phyloP scores from a whole-genome alignment of 768 basidiomycete species.

The Tricholoma bakamatsutake region DNA sequence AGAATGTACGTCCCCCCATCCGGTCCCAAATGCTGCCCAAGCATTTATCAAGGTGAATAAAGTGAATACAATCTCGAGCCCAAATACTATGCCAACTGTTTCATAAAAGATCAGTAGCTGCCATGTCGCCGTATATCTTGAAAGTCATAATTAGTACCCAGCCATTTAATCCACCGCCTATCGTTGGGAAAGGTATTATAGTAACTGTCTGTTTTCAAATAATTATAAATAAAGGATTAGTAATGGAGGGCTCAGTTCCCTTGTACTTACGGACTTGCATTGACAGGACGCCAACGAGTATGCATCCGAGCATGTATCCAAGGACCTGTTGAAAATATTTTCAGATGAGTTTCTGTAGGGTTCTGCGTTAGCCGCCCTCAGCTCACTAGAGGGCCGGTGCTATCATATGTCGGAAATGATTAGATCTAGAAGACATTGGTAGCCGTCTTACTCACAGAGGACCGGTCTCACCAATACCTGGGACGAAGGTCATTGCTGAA shows the following conservation, averaged over 20 bases:
- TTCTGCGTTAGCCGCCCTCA: too few relatives aligned
- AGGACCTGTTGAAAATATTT: neutral
- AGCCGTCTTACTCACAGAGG: too few relatives aligned
- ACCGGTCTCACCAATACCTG: too few relatives aligned
- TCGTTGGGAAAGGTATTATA: neutral
- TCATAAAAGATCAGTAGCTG: neutral
- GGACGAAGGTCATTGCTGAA: too few relatives aligned
- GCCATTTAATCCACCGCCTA: neutral
- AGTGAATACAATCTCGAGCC: neutral
- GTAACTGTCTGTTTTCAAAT: neutral
- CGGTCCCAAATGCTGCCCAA: neutral
- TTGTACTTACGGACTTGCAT: neutral
- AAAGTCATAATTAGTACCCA: neutral
- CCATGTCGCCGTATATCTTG: neutral
- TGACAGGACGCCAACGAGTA: neutral
- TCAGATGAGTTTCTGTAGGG: too few relatives aligned
- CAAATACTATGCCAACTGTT: neutral
- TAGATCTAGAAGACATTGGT: too few relatives aligned
- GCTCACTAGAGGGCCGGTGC: too few relatives aligned
- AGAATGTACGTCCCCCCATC: neutral
- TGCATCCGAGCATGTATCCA: neutral
- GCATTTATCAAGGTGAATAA: neutral
- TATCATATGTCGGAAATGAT: too few relatives aligned
- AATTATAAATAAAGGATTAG: too few relatives aligned
- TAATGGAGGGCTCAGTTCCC: neutral